Conservation (phyloP, 2,329 filamentous ascomycete genomes). For the Colletotrichum gloeosporioides region DNA sequence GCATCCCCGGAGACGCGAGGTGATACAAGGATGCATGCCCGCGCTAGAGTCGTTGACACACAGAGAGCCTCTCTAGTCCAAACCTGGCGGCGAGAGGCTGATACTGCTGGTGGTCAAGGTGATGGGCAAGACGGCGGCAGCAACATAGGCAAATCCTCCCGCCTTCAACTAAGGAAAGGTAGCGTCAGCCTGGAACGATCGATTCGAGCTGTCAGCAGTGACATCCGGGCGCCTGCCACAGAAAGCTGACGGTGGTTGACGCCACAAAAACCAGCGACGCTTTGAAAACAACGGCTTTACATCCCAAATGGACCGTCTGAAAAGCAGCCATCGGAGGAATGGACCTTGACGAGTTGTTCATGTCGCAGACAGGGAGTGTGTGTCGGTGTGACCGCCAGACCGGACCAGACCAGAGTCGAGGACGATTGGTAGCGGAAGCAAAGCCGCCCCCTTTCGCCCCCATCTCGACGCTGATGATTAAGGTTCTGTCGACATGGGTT, state of each 20-base stretch:
- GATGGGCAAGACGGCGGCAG: not conserved
- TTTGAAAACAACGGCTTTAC: conserved; percentile 6
- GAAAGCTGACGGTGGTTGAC: not conserved
- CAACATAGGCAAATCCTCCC: not conserved
- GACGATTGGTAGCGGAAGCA: not conserved
- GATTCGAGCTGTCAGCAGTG: not conserved
- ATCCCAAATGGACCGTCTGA: not conserved
- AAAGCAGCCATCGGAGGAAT: not conserved
- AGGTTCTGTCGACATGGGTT: conserved; percentile 16
- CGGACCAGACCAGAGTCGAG: not conserved
- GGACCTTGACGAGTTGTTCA: not conserved
- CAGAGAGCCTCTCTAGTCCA: not conserved
- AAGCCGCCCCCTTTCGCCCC: not conserved
- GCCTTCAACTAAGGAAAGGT: not conserved
- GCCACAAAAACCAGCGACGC: not conserved
- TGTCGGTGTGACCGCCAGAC: not conserved
- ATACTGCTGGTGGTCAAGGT: not conserved
- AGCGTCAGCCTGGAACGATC: not conserved
- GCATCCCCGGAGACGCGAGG: conserved; percentile 5
- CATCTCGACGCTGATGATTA: not conserved
- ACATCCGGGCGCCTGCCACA: not conserved
- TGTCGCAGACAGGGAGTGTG: not conserved
- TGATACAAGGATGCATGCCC: not conserved
- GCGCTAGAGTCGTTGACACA: not conserved
- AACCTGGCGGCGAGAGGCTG: conserved; percentile 5